Conservation (phyloP, 139 green algal genomes). For the Bryopsis sp. region DNA sequence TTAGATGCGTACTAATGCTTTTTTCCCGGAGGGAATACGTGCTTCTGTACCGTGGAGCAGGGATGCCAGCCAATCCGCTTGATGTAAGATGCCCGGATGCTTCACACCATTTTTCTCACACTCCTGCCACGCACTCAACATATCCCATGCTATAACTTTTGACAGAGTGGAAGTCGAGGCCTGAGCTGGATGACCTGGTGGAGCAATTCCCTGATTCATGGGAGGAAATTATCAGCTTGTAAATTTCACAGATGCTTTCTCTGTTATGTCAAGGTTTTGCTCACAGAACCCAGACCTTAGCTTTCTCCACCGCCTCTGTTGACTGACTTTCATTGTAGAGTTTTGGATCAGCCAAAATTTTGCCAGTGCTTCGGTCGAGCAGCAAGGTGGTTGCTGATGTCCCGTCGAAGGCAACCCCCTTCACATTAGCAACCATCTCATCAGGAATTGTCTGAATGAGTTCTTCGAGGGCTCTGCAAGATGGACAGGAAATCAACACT, state of each 20-base stretch:
- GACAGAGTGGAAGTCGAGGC: slow-evolving; percentile 74
- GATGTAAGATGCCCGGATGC: slow-evolving; percentile 40
- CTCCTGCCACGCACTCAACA: slow-evolving; percentile 31
- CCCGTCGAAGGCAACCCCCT: slow-evolving; percentile 66
- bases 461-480: slow-evolving; percentile 40
- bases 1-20: too few relatives aligned
- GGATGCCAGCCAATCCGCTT: slow-evolving; percentile 59
- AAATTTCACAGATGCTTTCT: not conserved
- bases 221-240: not conserved
- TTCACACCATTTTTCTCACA: not conserved
- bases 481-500: not conserved
- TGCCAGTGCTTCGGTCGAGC: slow-evolving; percentile 45
- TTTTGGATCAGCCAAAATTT: slow-evolving; percentile 43
- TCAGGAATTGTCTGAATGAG: slow-evolving; percentile 23
- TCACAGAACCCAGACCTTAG: slow-evolving; percentile 26
- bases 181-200: slow-evolving; percentile 58
- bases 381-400: slow-evolving; percentile 81
- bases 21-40: too few relatives aligned
- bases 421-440: not conserved
- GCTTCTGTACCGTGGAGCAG: slow-evolving; percentile 37
- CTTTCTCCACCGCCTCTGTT: slow-evolving; percentile 25
- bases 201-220: slow-evolving; percentile 50
- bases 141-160: slow-evolving; percentile 75
- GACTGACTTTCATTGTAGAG: slow-evolving; percentile 72
- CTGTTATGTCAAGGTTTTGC: not conserved